phyloP scores from a whole-genome alignment of 768 basidiomycete species.

The Leccinellum luteum region DNA sequence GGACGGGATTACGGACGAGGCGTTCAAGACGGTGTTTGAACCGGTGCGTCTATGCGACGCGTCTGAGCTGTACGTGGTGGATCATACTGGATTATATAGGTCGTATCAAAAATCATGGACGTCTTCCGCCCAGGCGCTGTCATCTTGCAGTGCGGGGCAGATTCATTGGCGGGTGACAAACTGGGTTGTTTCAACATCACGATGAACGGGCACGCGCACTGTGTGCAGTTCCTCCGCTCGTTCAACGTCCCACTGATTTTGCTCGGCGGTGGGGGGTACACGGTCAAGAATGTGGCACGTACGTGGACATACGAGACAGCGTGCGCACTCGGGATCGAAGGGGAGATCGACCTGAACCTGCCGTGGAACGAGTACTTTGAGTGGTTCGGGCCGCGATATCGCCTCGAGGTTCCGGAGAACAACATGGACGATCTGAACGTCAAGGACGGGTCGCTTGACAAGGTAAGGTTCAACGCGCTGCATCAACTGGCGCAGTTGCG shows the following conservation, averaged over 20 bases:
- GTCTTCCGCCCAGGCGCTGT: constrained; percentile 86
- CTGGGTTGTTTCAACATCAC: constrained; percentile 95
- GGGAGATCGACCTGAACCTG: constrained; percentile 71
- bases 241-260: constrained; percentile 86
- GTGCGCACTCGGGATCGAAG: constrained; percentile 84
- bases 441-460: constrained; percentile 74
- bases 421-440: constrained; percentile 95
- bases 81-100: constrained; percentile 41
- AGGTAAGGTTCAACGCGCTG: constrained; percentile 65
- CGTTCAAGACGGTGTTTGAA: constrained; percentile 85
- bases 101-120: constrained; percentile 81
- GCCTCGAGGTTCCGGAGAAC: constrained; percentile 85
- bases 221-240: constrained; percentile 80
- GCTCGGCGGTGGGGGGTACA: constrained; percentile 95
- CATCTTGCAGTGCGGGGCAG: constrained; percentile 93
- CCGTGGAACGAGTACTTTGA: constrained; percentile 93
- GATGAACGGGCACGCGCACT: constrained; percentile 92
- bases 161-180: constrained; percentile 93
- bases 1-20: constrained; percentile 91
- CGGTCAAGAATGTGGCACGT: constrained; percentile 88
- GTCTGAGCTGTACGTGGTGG: neutral
- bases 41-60: constrained; percentile 54
- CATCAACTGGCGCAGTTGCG: constrained; percentile 55
- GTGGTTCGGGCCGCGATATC: constrained; percentile 95
- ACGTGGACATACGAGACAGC: constrained; percentile 98